Conservation (phyloP, 495 filamentous ascomycete species). For the Schizothecium vesticola region DNA sequence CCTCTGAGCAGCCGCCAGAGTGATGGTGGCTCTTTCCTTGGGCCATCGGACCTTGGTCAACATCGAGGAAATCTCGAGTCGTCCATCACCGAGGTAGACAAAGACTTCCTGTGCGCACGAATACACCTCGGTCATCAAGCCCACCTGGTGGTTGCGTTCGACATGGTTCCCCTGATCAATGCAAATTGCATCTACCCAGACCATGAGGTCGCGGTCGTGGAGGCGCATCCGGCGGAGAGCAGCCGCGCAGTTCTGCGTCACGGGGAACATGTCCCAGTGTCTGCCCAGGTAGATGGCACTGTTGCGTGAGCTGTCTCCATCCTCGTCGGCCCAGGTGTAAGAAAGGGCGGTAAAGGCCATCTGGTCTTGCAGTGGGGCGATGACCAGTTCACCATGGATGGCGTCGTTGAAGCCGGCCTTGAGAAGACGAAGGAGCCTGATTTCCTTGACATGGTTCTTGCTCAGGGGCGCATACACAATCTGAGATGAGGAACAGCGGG, state of each 20-base stretch:
- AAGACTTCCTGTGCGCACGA: constrained; percentile 6
- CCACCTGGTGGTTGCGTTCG: constrained; percentile 21
- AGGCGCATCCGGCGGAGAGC: background rate
- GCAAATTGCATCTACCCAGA: constrained; percentile 29
- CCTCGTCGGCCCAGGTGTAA: background rate
- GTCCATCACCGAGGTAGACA: background rate
- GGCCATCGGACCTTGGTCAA: too few relatives aligned
- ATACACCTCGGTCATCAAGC: constrained; percentile 24
- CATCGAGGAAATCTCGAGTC: too few relatives aligned
- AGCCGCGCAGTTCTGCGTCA: background rate
- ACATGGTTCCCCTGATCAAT: constrained; percentile 23
- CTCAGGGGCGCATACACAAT: background rate
- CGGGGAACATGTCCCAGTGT: background rate
- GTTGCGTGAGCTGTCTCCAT: background rate
- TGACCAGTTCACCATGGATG: background rate
- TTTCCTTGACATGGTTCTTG: background rate
- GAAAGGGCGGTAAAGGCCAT: background rate
- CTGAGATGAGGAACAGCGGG: background rate
- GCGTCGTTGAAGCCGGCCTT: background rate
- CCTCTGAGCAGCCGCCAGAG: background rate
- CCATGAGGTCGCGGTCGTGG: background rate
- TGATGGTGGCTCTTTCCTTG: background rate
- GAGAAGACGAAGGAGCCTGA: background rate
- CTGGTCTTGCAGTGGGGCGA: background rate
- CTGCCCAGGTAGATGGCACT: background rate